These are phyloP conservation scores for Quercus lobata DNA, from an alignment of 331 rosid species.

Conservation along the genomic window DNA sequence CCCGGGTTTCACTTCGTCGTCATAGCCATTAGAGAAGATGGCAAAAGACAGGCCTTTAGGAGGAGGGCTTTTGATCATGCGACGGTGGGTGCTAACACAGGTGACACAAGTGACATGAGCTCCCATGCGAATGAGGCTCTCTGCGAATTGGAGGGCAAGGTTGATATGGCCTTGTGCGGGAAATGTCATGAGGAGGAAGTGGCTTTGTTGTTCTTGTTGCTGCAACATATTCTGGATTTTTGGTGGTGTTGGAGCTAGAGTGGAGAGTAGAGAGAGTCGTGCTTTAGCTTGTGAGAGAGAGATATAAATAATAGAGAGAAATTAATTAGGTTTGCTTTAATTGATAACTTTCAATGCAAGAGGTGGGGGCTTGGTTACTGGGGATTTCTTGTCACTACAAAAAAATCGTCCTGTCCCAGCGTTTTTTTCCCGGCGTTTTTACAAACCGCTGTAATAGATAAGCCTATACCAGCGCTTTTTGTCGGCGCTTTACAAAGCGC, in stretches of 20 bases:
- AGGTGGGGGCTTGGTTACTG: background rate
- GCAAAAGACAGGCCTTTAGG: slow-evolving; percentile 6
- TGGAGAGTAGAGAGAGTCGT: too few species aligned
- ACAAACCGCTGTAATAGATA: too few species aligned
- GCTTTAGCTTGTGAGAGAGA: too few species aligned
- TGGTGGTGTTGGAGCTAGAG: background rate
- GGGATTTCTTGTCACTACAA: too few species aligned
- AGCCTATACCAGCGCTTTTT: too few species aligned
- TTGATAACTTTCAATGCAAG: background rate
- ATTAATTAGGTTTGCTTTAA: too few species aligned
- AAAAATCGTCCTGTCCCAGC: too few species aligned
- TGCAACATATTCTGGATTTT: background rate
- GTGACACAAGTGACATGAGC: slow-evolving; percentile 3
- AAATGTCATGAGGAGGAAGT: slow-evolving; percentile 2
- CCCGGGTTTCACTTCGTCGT: slow-evolving; percentile 13
- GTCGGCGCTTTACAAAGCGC: too few species aligned
- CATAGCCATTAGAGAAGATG: slow-evolving; percentile 34
- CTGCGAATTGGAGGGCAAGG: slow-evolving; percentile 12
- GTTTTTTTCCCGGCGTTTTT: too few species aligned
- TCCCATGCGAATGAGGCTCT: background rate
- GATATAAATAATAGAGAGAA: too few species aligned
- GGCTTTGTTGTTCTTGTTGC: background rate
- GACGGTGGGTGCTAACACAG: background rate
- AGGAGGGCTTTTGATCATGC: background rate
- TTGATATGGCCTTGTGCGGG: slow-evolving; percentile 21